A percentile compares a stretch with the other conserved stretches of the same genome.
These are phyloP conservation scores for Penicillium sp. DNA, from an alignment of 2,329 filamentous ascomycete species.

Conservation along the genomic window DNA sequence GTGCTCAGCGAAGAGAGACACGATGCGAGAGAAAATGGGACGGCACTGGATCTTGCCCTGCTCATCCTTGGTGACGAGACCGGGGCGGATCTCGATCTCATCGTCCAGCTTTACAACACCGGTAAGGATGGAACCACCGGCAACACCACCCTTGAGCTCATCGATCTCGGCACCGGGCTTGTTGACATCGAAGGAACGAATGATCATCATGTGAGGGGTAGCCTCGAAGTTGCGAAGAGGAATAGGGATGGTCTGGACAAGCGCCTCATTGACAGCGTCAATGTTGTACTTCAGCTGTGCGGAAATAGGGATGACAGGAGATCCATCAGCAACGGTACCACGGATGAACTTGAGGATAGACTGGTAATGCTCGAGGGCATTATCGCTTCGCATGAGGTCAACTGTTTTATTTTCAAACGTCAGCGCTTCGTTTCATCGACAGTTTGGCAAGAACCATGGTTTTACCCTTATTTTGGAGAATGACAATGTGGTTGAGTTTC, in stretches of 20 bases:
- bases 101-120: slow-evolving; percentile 96
- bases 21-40: slow-evolving; percentile 92
- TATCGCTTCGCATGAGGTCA: slow-evolving; percentile 95
- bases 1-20: slow-evolving; percentile 93
- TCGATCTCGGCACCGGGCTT: slow-evolving; percentile 99
- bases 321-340: slow-evolving; percentile 91
- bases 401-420: slow-evolving; percentile 46
- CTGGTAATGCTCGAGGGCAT: slow-evolving; percentile 88
- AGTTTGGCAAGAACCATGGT: neutral
- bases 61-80: slow-evolving; percentile 94
- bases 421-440: neutral
- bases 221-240: slow-evolving; percentile 85
- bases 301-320: slow-evolving; percentile 93
- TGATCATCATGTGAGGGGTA: slow-evolving; percentile 97
- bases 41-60: slow-evolving; percentile 93
- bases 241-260: slow-evolving; percentile 92
- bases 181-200: slow-evolving; percentile 99
- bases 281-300: slow-evolving; percentile 99
- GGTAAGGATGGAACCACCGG: slow-evolving; percentile 92
- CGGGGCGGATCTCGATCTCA: slow-evolving; percentile 98
- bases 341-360: slow-evolving; percentile 98
- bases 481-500: slow-evolving; percentile 99
- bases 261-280: slow-evolving; percentile 93
- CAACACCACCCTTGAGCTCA: slow-evolving; percentile 96
- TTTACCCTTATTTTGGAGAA: slow-evolving; percentile 87